Conservation (phyloP, 441 rosid species). For the Gossypium trilobum region DNA sequence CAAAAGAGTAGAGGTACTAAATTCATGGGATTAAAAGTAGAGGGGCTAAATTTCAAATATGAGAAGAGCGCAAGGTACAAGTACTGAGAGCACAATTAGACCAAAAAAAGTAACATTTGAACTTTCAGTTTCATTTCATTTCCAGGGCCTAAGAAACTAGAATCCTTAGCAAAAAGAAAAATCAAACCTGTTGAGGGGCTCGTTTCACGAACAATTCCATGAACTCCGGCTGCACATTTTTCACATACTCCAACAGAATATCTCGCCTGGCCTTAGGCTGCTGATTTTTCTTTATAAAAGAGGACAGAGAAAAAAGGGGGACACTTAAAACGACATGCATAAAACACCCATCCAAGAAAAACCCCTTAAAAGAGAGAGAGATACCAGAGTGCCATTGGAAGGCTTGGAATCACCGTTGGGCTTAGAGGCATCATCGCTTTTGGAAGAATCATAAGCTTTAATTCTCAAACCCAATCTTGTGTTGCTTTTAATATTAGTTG, state of each 20-base stretch:
- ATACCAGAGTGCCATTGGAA: constrained; percentile 59
- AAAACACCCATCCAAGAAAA: constrained; percentile 4
- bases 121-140: constrained; percentile 1
- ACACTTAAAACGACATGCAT: constrained; percentile 17
- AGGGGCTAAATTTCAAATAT: too few relatives aligned
- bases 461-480: constrained; percentile 33
- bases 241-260: constrained; percentile 81
- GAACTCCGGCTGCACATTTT: constrained; percentile 88
- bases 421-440: constrained; percentile 29
- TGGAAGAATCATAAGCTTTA: constrained; percentile 58
- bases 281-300: constrained; percentile 1
- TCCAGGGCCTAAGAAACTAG: not conserved
- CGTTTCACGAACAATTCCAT: constrained; percentile 85
- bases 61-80: too few relatives aligned
- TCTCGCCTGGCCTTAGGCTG: constrained; percentile 72
- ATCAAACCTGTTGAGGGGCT: constrained; percentile 75
- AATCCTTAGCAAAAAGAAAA: constrained; percentile 13
- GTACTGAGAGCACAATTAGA: too few relatives aligned
- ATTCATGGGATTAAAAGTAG: too few relatives aligned
- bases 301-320: not conserved
- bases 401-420: constrained; percentile 50
- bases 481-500: constrained; percentile 22
- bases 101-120: not conserved
- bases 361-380: not conserved
- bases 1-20: too few relatives aligned